Conservation (phyloP, 2,329 filamentous ascomycete genomes). For the Fonsecaea erecta region DNA sequence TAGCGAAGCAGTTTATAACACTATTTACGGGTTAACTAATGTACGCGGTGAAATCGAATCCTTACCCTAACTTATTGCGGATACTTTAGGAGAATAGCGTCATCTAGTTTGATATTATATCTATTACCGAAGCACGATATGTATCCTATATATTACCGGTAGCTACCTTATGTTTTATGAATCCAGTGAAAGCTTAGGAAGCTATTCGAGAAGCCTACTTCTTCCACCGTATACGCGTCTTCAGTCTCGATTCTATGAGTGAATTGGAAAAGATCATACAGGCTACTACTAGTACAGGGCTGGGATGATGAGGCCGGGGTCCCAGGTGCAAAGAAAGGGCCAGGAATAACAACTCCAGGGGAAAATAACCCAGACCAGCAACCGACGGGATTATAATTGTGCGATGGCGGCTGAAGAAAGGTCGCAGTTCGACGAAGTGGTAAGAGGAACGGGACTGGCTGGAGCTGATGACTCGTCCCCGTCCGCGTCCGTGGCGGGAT, state of each 20-base stretch:
- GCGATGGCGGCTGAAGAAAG: not conserved
- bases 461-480: not conserved
- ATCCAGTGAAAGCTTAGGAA: slow-evolving; percentile 13
- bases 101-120: slow-evolving; percentile 6
- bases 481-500: not conserved
- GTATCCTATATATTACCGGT: not conserved
- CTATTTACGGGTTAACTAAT: not conserved
- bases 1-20: not conserved
- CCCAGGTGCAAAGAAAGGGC: not conserved
- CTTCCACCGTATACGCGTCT: not conserved
- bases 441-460: not conserved
- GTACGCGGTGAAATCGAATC: slow-evolving; percentile 19
- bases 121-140: slow-evolving; percentile 1
- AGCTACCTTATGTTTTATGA: slow-evolving; percentile 12
- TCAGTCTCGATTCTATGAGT: not conserved
- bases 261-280: slow-evolving; percentile 13
- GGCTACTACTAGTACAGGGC: slow-evolving; percentile 6
- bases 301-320: not conserved
- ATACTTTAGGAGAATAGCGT: slow-evolving; percentile 4
- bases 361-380: too few relatives aligned
- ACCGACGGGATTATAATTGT: not conserved
- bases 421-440: not conserved
- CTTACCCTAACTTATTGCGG: not conserved
- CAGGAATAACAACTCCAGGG: not conserved
- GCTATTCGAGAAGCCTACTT: slow-evolving; percentile 12